Evolutionary conservation across 176 grass and related monocot species (phyloP), one percentile per base, ranked within the genome.

Genomic region (Rhipidocladum racemiflorum): DNA sequence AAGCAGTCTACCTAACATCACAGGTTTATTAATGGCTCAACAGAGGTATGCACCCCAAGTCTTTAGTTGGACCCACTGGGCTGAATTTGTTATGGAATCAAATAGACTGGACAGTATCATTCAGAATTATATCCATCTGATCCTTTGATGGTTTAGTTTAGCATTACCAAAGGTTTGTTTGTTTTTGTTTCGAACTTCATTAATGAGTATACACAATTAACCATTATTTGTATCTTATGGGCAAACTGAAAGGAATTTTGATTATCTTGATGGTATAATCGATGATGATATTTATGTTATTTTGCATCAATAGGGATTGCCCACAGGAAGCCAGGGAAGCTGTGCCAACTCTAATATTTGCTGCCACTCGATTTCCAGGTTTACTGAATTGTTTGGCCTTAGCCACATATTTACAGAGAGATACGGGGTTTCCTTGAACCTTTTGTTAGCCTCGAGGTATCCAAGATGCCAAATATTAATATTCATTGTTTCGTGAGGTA

Each of bases 321-420:
- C 90, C 95, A 48, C 76, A 75, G 70, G 95, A 95, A 91, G 66
- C 76, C 12, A 87, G 77, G 82, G 93, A 99, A 95, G 91, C 92
- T 2, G 62, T 95, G 24, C 84, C 96, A 70, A 99, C 96, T 34
- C 57, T 99, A 38, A 93, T 95, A 68, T 99, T 93, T 81, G 89
- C 93, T 66, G 89, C 93, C 34, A 91, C 96, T 76, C 92, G 83
- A 30, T 99, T 95, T 85, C 76, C 91, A 29, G 92, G 95, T 71
- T 79, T 99, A 35, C 96, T 65, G 93, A 95, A 81, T 81, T 99
- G 36, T 87, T 87, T 6, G 87, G 93, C 45, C 72, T 99, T 59
- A 89, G 96, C 62, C 87, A 83, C 63, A 75, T 85, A 15, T 99
- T 99, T 70, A 85, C 76, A 76, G 76, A 34, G 32, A 34, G 32